These are phyloP conservation scores for Colletotrichum horii DNA, from an alignment of 2,329 filamentous ascomycete species.

Conservation along the genomic window DNA sequence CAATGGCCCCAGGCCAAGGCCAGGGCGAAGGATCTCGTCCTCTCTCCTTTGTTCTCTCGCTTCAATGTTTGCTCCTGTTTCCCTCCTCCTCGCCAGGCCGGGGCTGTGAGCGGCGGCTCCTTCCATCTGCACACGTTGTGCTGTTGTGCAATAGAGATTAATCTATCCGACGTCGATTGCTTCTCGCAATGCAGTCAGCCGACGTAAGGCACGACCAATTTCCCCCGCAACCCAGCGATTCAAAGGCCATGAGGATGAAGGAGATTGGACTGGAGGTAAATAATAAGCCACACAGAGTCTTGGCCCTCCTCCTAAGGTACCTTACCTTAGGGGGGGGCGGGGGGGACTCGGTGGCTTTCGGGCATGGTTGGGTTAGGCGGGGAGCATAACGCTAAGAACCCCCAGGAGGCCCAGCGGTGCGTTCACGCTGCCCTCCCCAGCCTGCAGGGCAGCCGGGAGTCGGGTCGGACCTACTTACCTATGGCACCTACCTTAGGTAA, in stretches of 20 bases:
- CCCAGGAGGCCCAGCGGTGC: neutral
- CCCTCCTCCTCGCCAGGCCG: neutral
- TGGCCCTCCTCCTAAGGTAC: neutral
- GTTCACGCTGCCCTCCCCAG: neutral
- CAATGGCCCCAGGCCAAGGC: neutral
- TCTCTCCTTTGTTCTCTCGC: neutral
- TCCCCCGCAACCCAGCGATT: neutral
- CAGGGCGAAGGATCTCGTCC: neutral
- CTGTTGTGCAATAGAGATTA: neutral
- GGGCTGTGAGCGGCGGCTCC: neutral
- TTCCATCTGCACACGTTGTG: neutral
- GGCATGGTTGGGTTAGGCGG: neutral
- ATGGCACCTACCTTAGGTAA: neutral
- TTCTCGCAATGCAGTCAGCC: neutral
- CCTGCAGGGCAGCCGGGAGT: neutral
- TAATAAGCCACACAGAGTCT: neutral
- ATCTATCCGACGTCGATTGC: neutral
- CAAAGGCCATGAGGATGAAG: neutral
- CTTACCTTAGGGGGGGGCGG: too few species aligned
- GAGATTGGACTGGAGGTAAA: neutral
- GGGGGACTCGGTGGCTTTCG: neutral
- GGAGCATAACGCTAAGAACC: neutral
- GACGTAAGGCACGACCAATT: neutral
- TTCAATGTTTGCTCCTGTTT: neutral
- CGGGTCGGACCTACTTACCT: neutral